A percentile compares a stretch with the other conserved stretches of the same genome.
Conservation (phyloP, 2,329 filamentous ascomycete species). For the Microdochium nivale region DNA sequence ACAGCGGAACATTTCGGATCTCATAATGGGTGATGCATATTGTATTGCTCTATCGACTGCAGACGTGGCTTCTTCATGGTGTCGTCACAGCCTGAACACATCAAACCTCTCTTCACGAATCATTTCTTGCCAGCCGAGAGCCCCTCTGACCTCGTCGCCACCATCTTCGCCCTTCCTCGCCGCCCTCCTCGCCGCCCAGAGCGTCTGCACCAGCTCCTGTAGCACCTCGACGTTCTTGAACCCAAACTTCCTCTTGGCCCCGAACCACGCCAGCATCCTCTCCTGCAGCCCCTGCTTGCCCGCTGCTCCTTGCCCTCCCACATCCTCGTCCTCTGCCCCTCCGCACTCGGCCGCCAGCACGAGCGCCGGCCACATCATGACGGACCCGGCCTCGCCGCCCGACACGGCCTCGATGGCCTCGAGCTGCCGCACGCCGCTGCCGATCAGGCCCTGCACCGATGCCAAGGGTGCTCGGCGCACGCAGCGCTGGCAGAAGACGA, state of each 20-base stretch:
- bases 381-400: constrained; percentile 18
- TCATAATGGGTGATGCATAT: too few species aligned
- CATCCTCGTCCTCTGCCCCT: too few species aligned
- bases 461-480: constrained; percentile 13
- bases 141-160: not conserved
- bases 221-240: constrained; percentile 22
- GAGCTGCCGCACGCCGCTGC: constrained; percentile 19
- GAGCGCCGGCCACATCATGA: constrained; percentile 26
- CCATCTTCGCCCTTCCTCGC: constrained; percentile 5
- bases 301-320: too few species aligned
- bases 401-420: constrained; percentile 20
- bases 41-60: too few species aligned
- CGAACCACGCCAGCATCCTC: constrained; percentile 21
- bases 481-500: constrained; percentile 24
- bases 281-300: constrained; percentile 13
- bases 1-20: too few species aligned
- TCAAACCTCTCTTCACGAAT: constrained; percentile 22
- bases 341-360: constrained; percentile 25
- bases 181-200: constrained; percentile 17
- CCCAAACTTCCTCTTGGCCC: constrained; percentile 21
- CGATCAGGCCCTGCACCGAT: constrained; percentile 20
- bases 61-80: too few species aligned
- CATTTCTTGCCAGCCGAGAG: constrained; percentile 22
- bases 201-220: constrained; percentile 18
- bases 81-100: constrained; percentile 11